Evolutionary conservation across 169 alveolate genomes (phyloP).

Genomic region (Plasmodium fragile): DNA sequence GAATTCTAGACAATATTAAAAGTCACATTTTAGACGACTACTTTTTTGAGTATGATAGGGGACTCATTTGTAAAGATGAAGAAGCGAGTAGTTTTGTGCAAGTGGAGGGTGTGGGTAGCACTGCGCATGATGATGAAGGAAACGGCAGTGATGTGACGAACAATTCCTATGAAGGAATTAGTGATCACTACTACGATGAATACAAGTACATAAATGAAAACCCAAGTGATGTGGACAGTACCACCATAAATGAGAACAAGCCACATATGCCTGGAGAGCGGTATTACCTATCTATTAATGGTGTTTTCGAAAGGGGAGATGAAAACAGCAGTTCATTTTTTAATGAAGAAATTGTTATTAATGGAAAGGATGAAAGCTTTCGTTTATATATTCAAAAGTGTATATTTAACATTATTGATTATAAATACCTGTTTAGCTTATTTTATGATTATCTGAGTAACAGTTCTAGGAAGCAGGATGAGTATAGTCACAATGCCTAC

Average conservation of each 20-base stretch:
- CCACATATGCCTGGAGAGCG: background rate
- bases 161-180: slow-evolving; percentile 46
- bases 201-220: slow-evolving; percentile 26
- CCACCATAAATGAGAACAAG: slow-evolving; percentile 35
- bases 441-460: slow-evolving; percentile 44
- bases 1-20: slow-evolving; percentile 41
- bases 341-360: slow-evolving; percentile 30
- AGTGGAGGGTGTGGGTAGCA: background rate
- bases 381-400: slow-evolving; percentile 64
- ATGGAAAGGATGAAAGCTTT: slow-evolving; percentile 65
- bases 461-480: slow-evolving; percentile 16
- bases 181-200: slow-evolving; percentile 53
- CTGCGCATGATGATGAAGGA: slow-evolving; percentile 1
- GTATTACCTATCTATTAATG: slow-evolving; percentile 31
- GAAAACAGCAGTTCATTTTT: slow-evolving; percentile 10
- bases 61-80: slow-evolving; percentile 32
- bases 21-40: slow-evolving; percentile 51
- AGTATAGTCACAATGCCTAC: slow-evolving; percentile 52
- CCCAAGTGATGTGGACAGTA: slow-evolving; percentile 59
- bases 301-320: slow-evolving; percentile 38
- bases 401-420: slow-evolving; percentile 49
- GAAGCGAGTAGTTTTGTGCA: background rate
- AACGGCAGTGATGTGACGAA: slow-evolving; percentile 34
- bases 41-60: slow-evolving; percentile 59
- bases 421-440: slow-evolving; percentile 50